Evolutionary conservation across 2,329 filamentous ascomycete genomes (phyloP).

Genomic region (Helotiales sp.): DNA sequence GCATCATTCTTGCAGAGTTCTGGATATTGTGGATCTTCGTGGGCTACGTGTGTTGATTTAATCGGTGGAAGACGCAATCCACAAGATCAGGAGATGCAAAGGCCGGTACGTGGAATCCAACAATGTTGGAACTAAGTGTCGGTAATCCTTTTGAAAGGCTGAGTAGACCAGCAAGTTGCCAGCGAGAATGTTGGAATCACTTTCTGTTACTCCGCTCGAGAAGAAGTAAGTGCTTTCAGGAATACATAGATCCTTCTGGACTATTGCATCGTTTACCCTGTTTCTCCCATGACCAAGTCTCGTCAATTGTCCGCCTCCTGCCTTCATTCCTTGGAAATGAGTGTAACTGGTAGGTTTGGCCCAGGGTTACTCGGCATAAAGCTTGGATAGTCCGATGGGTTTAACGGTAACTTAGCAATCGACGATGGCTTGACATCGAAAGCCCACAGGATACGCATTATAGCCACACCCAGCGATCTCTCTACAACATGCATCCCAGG

Average conservation of each 20-base stretch:
- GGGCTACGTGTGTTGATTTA: too few species aligned
- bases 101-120: too few species aligned
- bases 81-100: too few species aligned
- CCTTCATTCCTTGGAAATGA: neutral
- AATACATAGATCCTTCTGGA: neutral
- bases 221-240: neutral
- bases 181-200: too few species aligned
- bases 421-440: slow-evolving; percentile 31
- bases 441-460: slow-evolving; percentile 36
- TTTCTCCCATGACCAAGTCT: neutral
- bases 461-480: slow-evolving; percentile 31
- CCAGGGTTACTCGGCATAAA: slow-evolving; percentile 32
- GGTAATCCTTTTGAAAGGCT: too few species aligned
- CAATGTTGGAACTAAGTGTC: too few species aligned
- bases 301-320: slow-evolving; percentile 28
- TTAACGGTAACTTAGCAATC: neutral
- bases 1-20: neutral
- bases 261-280: neutral
- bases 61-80: too few species aligned
- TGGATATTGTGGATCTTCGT: too few species aligned
- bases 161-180: too few species aligned
- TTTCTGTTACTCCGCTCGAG: too few species aligned
- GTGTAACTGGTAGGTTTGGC: neutral
- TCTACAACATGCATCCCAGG: slow-evolving; percentile 38
- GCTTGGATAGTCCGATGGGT: neutral